phyloP scores from a whole-genome alignment of 2,329 filamentous ascomycete genomes.

The Aspergillus brunneoviolaceus region DNA sequence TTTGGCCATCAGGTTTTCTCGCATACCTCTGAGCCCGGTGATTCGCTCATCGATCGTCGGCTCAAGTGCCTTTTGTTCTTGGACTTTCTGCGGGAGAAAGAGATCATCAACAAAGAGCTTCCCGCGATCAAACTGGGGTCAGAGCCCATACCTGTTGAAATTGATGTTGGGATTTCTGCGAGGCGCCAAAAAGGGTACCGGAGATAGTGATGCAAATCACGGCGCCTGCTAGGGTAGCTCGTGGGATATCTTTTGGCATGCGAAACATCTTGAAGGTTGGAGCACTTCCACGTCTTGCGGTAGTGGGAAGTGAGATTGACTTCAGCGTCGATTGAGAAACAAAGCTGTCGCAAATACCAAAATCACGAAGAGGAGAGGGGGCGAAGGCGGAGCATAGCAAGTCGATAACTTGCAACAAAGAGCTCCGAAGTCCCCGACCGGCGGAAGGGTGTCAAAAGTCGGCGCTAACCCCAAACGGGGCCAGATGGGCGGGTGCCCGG shows the following conservation, averaged over 20 bases:
- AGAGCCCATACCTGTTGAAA: constrained; percentile 48
- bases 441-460: not conserved
- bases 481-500: not conserved
- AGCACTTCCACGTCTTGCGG: not conserved
- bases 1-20: constrained; percentile 52
- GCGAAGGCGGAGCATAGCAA: not conserved
- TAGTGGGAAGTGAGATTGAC: constrained; percentile 21
- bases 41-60: constrained; percentile 56
- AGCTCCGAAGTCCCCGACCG: not conserved
- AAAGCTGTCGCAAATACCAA: not conserved
- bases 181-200: constrained; percentile 61
- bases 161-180: constrained; percentile 56
- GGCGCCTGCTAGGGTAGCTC: constrained; percentile 55
- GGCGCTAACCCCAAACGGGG: not conserved
- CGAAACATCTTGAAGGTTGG: constrained; percentile 27
- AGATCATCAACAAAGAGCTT: not conserved
- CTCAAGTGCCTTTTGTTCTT: constrained; percentile 49
- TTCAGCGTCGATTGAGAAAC: not conserved
- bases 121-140: not conserved
- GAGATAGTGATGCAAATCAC: constrained; percentile 58
- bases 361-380: not conserved
- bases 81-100: constrained; percentile 1
- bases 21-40: constrained; percentile 51
- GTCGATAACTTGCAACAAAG: not conserved
- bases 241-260: constrained; percentile 35